Evolutionary conservation across 2,329 filamentous ascomycete genomes (phyloP), one percentile per base, ranked within the genome.

Genomic region (Aschersonia sp.): DNA sequence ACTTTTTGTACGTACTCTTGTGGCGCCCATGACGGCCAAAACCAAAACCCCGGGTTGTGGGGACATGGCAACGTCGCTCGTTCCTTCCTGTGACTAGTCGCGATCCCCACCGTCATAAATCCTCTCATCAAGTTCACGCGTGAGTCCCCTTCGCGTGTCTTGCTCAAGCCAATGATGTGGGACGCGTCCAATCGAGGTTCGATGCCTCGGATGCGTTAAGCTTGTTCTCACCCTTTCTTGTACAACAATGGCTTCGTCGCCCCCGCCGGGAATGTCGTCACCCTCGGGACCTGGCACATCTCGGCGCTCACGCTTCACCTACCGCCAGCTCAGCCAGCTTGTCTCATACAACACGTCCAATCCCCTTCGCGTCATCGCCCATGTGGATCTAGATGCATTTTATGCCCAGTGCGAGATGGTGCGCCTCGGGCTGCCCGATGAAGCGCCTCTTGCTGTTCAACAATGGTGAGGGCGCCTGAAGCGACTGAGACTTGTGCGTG

Each of bases 371-470:
- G 85, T 94, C 31, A 80, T 96, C 55, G 87, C 88, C 5, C 89
- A 96, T 63, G 80, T 97, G 53, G 92, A 98, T 59, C 80, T 98
- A 51, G 92, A 98, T 75, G 91, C 91, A 40, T 98, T 98, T 66
- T 98, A 98, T 63, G 85, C 85, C 3, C 92, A 98, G 70, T 96
- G 89, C 61, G 92, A 98, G 67, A 94, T 89, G 76, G 81, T 95
- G 7, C 80, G 92, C 5, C 73, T 97, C 43, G 82, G 81, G 9
- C 70, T 85, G 9, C 70, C 83, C 10, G 81, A 86, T 51, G 78
- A 88, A 49, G 77, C 81, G 54, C 92, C 92, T 7, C 75, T 98
- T 30, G 92, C 89, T 1, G 92, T 98, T 28, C 89, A 94, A 61
- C 91, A 97, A 72, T 97, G 86, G 85, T 82, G 67, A 52, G 65